phyloP scores from a whole-genome alignment of 192 early-diverging fungal species.

The Linnemannia schmuckeri region DNA sequence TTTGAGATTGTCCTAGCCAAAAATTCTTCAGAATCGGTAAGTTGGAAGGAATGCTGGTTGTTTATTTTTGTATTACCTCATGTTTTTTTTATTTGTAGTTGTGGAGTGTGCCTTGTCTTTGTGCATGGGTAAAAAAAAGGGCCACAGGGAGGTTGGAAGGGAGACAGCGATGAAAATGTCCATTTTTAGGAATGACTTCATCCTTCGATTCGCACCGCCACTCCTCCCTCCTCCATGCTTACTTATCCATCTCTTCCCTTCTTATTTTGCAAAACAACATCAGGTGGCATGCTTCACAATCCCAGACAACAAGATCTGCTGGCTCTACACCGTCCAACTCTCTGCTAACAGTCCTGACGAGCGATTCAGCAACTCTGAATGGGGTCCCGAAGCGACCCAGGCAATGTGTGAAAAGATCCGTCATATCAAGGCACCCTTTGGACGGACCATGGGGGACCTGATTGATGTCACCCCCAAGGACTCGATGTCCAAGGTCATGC shows the following conservation, averaged over 20 bases:
- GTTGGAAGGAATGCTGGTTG: neutral
- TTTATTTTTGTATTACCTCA: neutral
- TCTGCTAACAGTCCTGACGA: conserved; percentile 7
- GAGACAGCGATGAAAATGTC: neutral
- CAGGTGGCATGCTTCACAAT: conserved; percentile 40
- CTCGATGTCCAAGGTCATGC: conserved; percentile 44
- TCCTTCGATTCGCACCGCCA: neutral
- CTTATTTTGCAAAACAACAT: neutral
- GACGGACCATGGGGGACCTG: conserved; percentile 33
- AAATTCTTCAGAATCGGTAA: conserved; percentile 38
- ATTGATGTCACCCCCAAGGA: conserved; percentile 37
- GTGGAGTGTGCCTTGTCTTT: neutral
- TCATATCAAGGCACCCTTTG: conserved; percentile 36
- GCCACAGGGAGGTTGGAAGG: neutral
- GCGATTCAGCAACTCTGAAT: conserved; percentile 41
- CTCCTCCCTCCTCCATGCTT: neutral
- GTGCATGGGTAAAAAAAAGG: neutral
- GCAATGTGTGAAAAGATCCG: conserved; percentile 36
- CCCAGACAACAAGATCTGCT: conserved; percentile 44
- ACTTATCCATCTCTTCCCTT: neutral
- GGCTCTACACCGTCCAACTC: conserved; percentile 29
- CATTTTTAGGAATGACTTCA: neutral
- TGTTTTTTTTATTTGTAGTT: neutral
- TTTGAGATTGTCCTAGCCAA: conserved; percentile 42
- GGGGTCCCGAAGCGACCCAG: conserved; percentile 42